phyloP scores from a whole-genome alignment of 768 basidiomycete species.

The Boletales sp. region DNA sequence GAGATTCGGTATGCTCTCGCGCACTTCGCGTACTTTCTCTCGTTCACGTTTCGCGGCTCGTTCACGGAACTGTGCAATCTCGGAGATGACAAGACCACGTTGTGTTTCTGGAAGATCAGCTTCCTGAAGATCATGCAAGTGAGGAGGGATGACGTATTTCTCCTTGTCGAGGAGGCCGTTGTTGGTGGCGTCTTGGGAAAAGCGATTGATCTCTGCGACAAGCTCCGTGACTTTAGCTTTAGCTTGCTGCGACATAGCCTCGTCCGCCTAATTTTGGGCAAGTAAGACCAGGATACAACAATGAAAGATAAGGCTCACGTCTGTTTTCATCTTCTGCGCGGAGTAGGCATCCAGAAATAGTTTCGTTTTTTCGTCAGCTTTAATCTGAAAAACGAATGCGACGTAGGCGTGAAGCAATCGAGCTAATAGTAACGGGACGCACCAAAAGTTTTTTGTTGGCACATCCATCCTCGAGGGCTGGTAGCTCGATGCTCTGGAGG shows the following conservation, averaged over 20 bases:
- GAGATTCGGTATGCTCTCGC: conserved; percentile 50
- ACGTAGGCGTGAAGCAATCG: conserved; percentile 37
- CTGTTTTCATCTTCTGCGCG: conserved; percentile 72
- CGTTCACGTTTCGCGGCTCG: conserved; percentile 87
- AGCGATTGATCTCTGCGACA: conserved; percentile 66
- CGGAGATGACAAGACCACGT: conserved; percentile 89
- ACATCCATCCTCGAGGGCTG: conserved; percentile 57
- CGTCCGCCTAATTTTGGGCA: conserved; percentile 54
- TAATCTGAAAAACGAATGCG: conserved; percentile 55
- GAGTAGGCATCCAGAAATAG: conserved; percentile 84
- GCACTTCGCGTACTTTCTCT: conserved; percentile 81
- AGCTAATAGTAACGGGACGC: conserved; percentile 34
- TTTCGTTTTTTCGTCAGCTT: conserved; percentile 94
- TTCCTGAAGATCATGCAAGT: conserved; percentile 94
- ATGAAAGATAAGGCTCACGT: conserved; percentile 49
- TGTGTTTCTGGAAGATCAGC: conserved; percentile 93
- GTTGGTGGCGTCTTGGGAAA: conserved; percentile 72
- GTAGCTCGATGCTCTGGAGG: conserved; percentile 61
- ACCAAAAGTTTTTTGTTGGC: conserved; percentile 67
- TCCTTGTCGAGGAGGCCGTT: conserved; percentile 77
- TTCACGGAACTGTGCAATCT: conserved; percentile 95
- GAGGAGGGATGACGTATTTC: conserved; percentile 90
- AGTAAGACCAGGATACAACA: background rate
- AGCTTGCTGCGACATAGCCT: conserved; percentile 58
- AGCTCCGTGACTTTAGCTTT: conserved; percentile 62